Evolutionary conservation across 495 filamentous ascomycete species (phyloP), one percentile per base, ranked within the genome.

Genomic region (Penicillium atrosanguineum): DNA sequence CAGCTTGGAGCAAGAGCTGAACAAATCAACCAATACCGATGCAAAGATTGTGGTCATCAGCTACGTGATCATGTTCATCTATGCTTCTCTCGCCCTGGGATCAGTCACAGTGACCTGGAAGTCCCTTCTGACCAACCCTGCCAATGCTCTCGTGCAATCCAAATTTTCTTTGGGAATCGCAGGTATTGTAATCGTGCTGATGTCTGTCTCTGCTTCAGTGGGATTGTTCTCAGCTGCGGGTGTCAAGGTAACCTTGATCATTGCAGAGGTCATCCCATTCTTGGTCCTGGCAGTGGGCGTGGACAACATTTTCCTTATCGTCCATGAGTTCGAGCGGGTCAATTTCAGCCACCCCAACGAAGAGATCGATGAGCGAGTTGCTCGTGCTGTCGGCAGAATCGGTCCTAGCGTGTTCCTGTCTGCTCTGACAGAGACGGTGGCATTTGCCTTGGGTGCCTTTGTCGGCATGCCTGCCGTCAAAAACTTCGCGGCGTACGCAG

Each of bases 1-100:
- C 59, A 95, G 90, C 63, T 69, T 98, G 28, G 93, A 97, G 63
- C 79, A 95, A 64, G 94, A 98, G 63, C 77, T 85, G 43, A 98
- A 96, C 72, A 95, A 97, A 69, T 92, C 88, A 11, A 96, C 90
- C 34, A 98, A 98, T 68, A 97, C 94, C 3, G 94, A 98, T 69
- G 94, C 92, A 18, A 96, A 93, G 69, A 97, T 98, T 57, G 85
- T 98, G 14, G 87, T 95, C 39, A 88, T 97, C 70, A 97, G 93
- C 75, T 98, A 98, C 72, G 82, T 97, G 55, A 88, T 96, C 70
- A 98, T 98, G 94, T 97, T 98, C 66, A 68, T 98, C 34, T 98
- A 98, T 62, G 94, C 91, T 4, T 97, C 91, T 2, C 63, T 98
- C 31, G 91, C 94, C 4, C 73, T 98, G 4, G 95, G 94, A 3